Percentiles rank a stretch among this genome's conserved stretches.
These are phyloP conservation scores for Vigna reflexopilosa DNA, from an alignment of 306 rosid species.

Conservation along the genomic window DNA sequence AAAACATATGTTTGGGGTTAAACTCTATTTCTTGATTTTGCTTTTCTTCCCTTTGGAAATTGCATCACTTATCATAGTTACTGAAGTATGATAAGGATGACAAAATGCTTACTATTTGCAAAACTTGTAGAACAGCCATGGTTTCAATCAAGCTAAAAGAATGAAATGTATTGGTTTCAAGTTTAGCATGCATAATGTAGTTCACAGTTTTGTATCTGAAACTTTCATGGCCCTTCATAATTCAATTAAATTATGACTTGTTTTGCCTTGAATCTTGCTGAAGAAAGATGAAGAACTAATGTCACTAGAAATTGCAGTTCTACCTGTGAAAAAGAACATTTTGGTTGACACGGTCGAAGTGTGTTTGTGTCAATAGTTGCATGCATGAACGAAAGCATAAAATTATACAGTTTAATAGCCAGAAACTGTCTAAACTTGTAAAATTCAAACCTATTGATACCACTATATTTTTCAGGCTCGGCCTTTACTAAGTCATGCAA, in stretches of 20 bases:
- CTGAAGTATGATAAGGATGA: slow-evolving; percentile 5
- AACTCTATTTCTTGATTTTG: slow-evolving; percentile 3
- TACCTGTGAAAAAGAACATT: neutral
- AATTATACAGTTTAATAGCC: neutral
- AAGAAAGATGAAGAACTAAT: slow-evolving; percentile 14
- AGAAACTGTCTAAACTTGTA: slow-evolving; percentile 29
- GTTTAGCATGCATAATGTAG: slow-evolving; percentile 11
- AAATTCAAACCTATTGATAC: slow-evolving; percentile 19
- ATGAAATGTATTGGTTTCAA: slow-evolving; percentile 9
- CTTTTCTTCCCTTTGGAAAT: slow-evolving; percentile 7
- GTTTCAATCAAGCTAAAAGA: neutral
- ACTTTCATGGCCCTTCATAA: slow-evolving; percentile 16
- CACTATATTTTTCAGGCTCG: slow-evolving; percentile 71
- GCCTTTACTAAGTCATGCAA: slow-evolving; percentile 71
- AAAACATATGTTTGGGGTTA: neutral
- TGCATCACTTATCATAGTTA: neutral
- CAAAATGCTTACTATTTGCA: slow-evolving; percentile 7
- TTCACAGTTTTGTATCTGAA: neutral
- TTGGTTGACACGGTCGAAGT: neutral
- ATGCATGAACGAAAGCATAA: slow-evolving; percentile 8
- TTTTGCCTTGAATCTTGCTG: slow-evolving; percentile 1
- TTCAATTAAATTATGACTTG: slow-evolving; percentile 19
- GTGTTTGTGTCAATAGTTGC: slow-evolving; percentile 16
- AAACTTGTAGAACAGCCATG: slow-evolving; percentile 1
- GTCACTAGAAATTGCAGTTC: neutral